phyloP scores from a whole-genome alignment of 495 filamentous ascomycete species.

The Podospora pseudoanserina region DNA sequence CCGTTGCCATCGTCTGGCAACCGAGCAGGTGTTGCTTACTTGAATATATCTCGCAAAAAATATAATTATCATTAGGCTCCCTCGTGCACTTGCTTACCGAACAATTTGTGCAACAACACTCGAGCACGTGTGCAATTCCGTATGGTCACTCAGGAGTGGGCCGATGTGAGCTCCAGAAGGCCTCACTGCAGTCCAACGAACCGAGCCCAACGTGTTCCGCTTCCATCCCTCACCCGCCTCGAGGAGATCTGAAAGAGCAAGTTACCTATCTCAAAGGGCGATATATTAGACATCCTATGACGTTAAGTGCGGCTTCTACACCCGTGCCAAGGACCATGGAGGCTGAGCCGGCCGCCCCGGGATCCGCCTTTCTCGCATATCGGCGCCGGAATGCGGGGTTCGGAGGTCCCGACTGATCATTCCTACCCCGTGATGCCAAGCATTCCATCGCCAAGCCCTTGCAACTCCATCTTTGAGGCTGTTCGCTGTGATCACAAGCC shows the following conservation, averaged over 20 bases:
- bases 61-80: background rate
- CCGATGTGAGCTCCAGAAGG: background rate
- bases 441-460: background rate
- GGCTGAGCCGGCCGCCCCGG: conserved; percentile 1
- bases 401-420: background rate
- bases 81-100: background rate
- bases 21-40: background rate
- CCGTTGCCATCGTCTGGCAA: background rate
- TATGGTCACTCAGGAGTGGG: background rate
- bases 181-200: background rate
- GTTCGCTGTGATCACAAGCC: background rate
- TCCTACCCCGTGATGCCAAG: background rate
- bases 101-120: background rate
- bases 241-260: background rate
- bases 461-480: background rate
- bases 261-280: background rate
- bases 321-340: background rate
- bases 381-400: conserved; percentile 5
- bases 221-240: background rate
- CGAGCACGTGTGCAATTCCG: background rate
- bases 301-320: background rate
- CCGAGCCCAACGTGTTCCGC: background rate
- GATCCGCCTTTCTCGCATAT: background rate
- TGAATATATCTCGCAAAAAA: background rate
- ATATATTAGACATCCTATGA: background rate